Base-by-base conservation (phyloP, 2,329 filamentous ascomycete species). In the Fusarium zealandicum region DNA sequence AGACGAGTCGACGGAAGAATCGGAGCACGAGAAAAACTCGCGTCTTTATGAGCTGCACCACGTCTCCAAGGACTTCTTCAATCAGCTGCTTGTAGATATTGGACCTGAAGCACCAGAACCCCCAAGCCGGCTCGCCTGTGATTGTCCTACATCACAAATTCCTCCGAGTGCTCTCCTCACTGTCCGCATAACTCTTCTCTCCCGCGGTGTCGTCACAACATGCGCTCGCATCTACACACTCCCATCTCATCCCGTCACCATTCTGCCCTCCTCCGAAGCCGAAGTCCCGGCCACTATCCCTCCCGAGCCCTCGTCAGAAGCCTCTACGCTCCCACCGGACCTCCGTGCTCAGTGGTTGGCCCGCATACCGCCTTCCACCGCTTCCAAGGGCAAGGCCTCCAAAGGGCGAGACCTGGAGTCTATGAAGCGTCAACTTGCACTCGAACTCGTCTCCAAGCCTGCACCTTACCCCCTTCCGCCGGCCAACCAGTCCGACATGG, bases 151-250 rank as follows among this genome's bases (percentile, higher is more conserved):
- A 11, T 4, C 13, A 31, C 5, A n/a, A 3, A 7, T 74, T 5
- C 73, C 75, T 1, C 51, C 67, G 9, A 72, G 77, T 44, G 70
- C 76, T 16, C 63, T 85, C 31, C 75, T 88, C 45, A 88, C 85
- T 0, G 81, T 93, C 38, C 83, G 82, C 42, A 78, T 98, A 47
- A 85, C 78, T 1, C 80, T 95, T 38, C 70, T 89, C 8, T 79
- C 81, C 32, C 86, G 91, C 50, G 93, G 95, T 20, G 83, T 88
- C 1, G 90, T 88, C 4, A 79, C 76, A 1, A 76, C 85, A 3
- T 90, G 89, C 70, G 91, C 93, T 4, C 85, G 95, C 30, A 87
- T 98, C 61, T 99, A 98, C 74, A 87, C 90, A 12, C 84, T 98
- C 13, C 93, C n/a, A 3, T 73, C 77, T 2, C 51, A 49, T 2